A percentile compares a stretch with the other conserved stretches of the same genome.
These are phyloP conservation scores for Marsdenia floribunda DNA, from an alignment of 257 asterid genomes.

Conservation along the genomic window DNA sequence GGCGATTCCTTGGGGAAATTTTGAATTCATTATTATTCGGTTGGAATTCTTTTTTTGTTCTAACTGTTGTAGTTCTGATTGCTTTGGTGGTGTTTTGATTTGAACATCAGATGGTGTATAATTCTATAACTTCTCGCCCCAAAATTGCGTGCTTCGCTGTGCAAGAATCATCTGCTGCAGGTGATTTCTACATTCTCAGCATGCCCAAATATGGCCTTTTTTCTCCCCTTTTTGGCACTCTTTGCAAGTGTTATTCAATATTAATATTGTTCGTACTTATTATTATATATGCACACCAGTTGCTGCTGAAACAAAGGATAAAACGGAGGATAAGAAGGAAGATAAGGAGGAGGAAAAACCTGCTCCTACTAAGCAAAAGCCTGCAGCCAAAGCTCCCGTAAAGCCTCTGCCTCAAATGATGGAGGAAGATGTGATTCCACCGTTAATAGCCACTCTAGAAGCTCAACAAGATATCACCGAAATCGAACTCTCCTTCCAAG, in stretches of 20 bases:
- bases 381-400: constrained; percentile 63
- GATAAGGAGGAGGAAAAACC: constrained; percentile 29
- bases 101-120: constrained; percentile 15
- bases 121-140: constrained; percentile 2
- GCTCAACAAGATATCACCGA: constrained; percentile 52
- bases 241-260: not conserved
- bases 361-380: constrained; percentile 20
- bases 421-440: constrained; percentile 81
- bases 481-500: constrained; percentile 49
- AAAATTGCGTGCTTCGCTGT: constrained; percentile 25
- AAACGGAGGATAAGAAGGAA: constrained; percentile 37
- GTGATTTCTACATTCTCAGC: constrained; percentile 12
- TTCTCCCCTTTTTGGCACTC: too few relatives aligned
- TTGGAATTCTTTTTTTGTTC: not conserved
- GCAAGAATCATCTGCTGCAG: constrained; percentile 39
- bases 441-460: constrained; percentile 47
- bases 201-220: too few relatives aligned
- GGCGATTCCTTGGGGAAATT: too few relatives aligned
- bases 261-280: not conserved
- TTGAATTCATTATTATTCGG: too few relatives aligned
- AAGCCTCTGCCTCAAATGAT: constrained; percentile 68
- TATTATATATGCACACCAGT: constrained; percentile 31
- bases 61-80: not conserved
- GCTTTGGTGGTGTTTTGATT: not conserved
- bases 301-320: constrained; percentile 62